Percentiles rank a stretch among this genome's conserved stretches.
Conservation (phyloP, 1,284 basidiomycete genomes). For the Pisolithus thermaeus region DNA sequence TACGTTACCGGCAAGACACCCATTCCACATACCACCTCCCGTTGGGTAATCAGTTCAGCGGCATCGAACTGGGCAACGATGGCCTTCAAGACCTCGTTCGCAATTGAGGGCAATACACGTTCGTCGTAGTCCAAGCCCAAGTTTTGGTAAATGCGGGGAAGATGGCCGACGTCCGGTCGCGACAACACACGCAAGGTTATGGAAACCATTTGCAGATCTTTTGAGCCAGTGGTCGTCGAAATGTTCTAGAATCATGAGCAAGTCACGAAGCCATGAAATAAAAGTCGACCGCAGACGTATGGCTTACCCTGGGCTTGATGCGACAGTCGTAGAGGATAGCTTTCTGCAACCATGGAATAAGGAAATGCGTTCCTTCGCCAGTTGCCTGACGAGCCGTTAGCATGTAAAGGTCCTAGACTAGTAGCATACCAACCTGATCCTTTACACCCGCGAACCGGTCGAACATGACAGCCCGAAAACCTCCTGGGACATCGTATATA, state of each 20-base stretch:
- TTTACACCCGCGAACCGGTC: slow-evolving; percentile 95
- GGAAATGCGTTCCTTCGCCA: slow-evolving; percentile 95
- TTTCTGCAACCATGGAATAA: slow-evolving; percentile 92
- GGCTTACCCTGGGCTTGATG: slow-evolving; percentile 86
- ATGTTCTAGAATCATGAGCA: slow-evolving; percentile 64
- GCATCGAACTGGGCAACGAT: slow-evolving; percentile 99
- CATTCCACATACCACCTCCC: slow-evolving; percentile 62
- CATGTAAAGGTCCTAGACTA: background rate
- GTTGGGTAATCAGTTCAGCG: slow-evolving; percentile 90
- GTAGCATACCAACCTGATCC: slow-evolving; percentile 47
- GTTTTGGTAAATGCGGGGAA: slow-evolving; percentile 92
- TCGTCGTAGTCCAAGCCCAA: slow-evolving; percentile 98
- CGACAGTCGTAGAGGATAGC: slow-evolving; percentile 98
- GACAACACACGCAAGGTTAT: slow-evolving; percentile 96
- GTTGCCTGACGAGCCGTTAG: slow-evolving; percentile 52
- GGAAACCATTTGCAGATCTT: slow-evolving; percentile 97
- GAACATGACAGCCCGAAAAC: slow-evolving; percentile 96
- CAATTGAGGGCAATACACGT: slow-evolving; percentile 88
- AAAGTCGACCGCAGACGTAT: slow-evolving; percentile 4
- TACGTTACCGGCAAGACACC: background rate
- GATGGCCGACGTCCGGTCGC: slow-evolving; percentile 83
- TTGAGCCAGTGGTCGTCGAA: slow-evolving; percentile 93
- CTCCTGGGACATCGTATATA: slow-evolving; percentile 91
- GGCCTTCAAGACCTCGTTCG: slow-evolving; percentile 96
- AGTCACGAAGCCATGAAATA: background rate